Conservation (phyloP, 2,329 filamentous ascomycete species). For the Penicillium sp. region DNA sequence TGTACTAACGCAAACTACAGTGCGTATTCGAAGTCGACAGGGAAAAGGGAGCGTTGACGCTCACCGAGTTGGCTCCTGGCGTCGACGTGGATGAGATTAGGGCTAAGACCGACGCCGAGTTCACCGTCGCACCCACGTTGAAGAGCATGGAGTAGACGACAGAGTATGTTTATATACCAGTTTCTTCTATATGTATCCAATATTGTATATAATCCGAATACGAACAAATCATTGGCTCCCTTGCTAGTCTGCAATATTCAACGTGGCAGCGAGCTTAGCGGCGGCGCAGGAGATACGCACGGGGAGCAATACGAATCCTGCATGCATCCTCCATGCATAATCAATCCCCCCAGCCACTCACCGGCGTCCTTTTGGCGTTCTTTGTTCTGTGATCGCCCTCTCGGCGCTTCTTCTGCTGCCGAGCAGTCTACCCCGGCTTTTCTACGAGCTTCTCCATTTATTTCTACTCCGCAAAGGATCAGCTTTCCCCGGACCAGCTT, state of each 20-base stretch:
- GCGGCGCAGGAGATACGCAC: no score
- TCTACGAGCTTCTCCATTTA: neutral
- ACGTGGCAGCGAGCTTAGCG: no score
- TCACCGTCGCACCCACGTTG: conserved; percentile 72
- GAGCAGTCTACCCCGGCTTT: neutral
- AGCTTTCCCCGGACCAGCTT: neutral
- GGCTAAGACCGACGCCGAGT: conserved; percentile 81
- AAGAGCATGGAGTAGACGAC: conserved; percentile 43
- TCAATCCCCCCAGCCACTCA: no score
- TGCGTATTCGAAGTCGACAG: conserved; percentile 73
- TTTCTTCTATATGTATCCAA: no score
- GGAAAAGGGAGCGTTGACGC: conserved; percentile 68
- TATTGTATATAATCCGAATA: no score
- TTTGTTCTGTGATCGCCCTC: neutral
- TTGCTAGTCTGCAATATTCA: neutral
- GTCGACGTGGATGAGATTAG: conserved; percentile 85
- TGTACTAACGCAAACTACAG: neutral
- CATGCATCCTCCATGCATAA: no score
- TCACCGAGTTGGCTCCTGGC: conserved; percentile 82
- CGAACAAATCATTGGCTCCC: no score
- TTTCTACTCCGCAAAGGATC: neutral
- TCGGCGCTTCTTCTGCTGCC: conserved; percentile 6
- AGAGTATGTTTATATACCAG: neutral
- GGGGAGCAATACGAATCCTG: no score
- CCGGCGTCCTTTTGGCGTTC: no score